These are phyloP conservation scores for Reutealis trisperma DNA, from an alignment of 345 rosid species.

Conservation along the genomic window DNA sequence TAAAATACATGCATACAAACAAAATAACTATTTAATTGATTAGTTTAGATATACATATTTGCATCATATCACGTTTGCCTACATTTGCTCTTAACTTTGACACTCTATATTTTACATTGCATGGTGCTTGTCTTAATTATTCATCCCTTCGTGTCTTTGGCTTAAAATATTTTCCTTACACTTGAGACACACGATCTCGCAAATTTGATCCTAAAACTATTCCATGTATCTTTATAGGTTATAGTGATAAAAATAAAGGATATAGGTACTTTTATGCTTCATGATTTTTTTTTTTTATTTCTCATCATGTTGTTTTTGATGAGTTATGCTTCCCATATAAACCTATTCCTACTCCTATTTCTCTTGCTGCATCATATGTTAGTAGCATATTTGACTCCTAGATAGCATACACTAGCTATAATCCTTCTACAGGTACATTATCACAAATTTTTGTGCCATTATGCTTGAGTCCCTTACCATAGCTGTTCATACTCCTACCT, in stretches of 20 bases:
- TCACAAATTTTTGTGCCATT: not conserved
- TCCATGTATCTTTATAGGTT: not conserved
- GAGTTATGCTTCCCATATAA: not conserved
- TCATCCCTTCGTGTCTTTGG: no score
- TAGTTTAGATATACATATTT: no score
- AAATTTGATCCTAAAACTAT: no score
- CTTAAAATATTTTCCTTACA: no score
- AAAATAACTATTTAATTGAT: no score
- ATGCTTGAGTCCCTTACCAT: not conserved
- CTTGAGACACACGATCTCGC: not conserved
- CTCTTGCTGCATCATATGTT: not conserved
- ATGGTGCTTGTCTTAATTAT: no score
- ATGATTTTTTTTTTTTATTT: not conserved
- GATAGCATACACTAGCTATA: not conserved
- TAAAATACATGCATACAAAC: no score
- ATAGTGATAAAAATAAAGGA: conserved; percentile 2
- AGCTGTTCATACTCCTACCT: not conserved
- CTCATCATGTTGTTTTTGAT: not conserved
- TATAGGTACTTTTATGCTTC: not conserved
- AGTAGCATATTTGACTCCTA: not conserved
- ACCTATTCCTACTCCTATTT: rapidly evolving
- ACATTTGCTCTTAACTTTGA: no score
- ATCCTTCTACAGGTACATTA: not conserved
- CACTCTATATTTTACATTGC: no score
- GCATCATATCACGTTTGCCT: no score